phyloP scores from a whole-genome alignment of 805 yeast genomes.

The Priceomyces melissophilus region DNA sequence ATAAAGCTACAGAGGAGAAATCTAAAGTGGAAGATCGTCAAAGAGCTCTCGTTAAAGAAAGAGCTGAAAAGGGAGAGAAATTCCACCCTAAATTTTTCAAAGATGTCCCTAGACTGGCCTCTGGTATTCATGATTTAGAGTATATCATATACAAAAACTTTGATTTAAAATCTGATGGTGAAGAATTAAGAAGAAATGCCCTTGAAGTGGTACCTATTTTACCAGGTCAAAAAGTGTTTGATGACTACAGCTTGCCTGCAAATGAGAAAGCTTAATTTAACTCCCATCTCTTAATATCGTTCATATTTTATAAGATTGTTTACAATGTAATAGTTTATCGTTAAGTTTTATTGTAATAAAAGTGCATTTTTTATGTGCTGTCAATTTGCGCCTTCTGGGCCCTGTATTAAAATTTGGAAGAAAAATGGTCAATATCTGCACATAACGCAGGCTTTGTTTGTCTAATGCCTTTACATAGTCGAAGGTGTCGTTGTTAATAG shows the following conservation, averaged over 20 bases:
- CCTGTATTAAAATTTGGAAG: neutral
- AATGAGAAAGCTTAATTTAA: conserved; percentile 38
- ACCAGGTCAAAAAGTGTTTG: conserved; percentile 74
- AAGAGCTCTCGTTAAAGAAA: conserved; percentile 65
- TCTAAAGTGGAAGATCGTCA: conserved; percentile 84
- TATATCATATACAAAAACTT: conserved; percentile 58
- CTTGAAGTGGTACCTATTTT: conserved; percentile 71
- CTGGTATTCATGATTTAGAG: conserved; percentile 48
- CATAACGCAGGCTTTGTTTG: neutral
- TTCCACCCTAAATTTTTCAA: conserved; percentile 79
- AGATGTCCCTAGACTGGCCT: conserved; percentile 19
- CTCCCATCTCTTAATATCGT: neutral
- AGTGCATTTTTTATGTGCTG: too few species aligned
- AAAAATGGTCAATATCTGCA: neutral
- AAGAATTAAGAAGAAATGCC: conserved; percentile 52
- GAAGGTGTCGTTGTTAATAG: too few species aligned
- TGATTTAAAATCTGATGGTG: conserved; percentile 51
- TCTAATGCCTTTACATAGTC: too few species aligned
- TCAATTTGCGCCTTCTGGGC: too few species aligned
- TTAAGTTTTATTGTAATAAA: too few species aligned
- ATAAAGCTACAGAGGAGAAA: conserved; percentile 83
- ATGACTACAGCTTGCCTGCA: conserved; percentile 67
- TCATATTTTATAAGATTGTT: too few species aligned
- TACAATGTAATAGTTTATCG: too few species aligned
- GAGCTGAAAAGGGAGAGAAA: conserved; percentile 74